phyloP scores from a whole-genome alignment of 495 filamentous ascomycete species.

The Lentithecium fluviatile region DNA sequence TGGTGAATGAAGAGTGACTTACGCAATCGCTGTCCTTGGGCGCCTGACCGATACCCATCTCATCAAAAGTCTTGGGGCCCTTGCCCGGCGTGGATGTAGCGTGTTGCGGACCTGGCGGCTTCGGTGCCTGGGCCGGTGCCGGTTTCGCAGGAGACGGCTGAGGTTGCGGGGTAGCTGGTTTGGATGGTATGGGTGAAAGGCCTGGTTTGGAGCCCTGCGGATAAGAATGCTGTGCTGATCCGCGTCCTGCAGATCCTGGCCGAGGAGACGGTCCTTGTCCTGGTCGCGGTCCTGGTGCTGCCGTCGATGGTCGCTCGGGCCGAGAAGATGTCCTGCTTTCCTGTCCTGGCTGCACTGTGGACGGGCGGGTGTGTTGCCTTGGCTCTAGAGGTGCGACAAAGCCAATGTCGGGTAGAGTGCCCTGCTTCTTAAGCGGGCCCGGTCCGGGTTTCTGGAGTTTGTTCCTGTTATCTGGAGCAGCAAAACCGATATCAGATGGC shows the following conservation, averaged over 20 bases:
- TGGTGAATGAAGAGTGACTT: conserved; percentile 49
- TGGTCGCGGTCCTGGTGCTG: conserved; percentile 17
- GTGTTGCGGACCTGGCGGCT: conserved; percentile 40
- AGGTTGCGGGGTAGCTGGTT: background rate
- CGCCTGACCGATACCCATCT: conserved; percentile 86
- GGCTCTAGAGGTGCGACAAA: conserved; percentile 32
- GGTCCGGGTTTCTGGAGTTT: conserved; percentile 31
- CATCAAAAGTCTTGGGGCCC: conserved; percentile 95
- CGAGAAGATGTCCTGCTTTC: conserved; percentile 15
- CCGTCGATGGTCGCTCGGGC: conserved; percentile 19
- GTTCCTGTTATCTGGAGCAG: conserved; percentile 33
- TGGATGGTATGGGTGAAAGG: background rate
- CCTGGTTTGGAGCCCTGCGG: conserved; percentile 10
- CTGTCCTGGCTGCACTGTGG: conserved; percentile 29
- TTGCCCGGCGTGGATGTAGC: conserved; percentile 53
- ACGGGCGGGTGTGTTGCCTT: conserved; percentile 27
- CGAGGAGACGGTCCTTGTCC: conserved; percentile 6
- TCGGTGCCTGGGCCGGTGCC: conserved; percentile 10
- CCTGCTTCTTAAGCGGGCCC: conserved; percentile 15
- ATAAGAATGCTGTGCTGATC: conserved; percentile 18
- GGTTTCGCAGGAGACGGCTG: conserved; percentile 11
- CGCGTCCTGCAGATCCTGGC: conserved; percentile 18
- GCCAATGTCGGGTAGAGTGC: conserved; percentile 34
- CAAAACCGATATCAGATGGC: conserved; percentile 40
- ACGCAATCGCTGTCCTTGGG: conserved; percentile 88